A percentile compares a stretch with the other conserved stretches of the same genome.
Evolutionary conservation across 164 flowering plant species (phyloP).

Genomic region (Umbellularia californica): DNA sequence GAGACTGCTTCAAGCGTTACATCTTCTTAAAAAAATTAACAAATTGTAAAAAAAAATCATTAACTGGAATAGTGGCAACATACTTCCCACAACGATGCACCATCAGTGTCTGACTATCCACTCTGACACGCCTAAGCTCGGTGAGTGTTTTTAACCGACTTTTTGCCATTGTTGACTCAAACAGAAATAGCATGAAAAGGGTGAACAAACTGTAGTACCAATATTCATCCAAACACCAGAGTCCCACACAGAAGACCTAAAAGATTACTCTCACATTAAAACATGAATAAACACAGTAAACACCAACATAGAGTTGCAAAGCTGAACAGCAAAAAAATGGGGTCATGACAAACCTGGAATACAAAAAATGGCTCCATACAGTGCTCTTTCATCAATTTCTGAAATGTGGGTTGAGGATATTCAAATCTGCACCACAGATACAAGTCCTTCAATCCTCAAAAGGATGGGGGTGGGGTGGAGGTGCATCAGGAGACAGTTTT

Average conservation of each 20-base stretch:
- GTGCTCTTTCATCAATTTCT: constrained; percentile 92
- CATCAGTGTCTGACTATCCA: constrained; percentile 82
- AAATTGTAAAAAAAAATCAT: background rate
- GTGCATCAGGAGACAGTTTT: too few species aligned
- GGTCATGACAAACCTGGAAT: constrained; percentile 61
- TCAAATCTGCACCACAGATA: constrained; percentile 62
- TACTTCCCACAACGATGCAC: constrained; percentile 97
- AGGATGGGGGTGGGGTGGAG: too few species aligned
- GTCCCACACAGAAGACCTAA: constrained; percentile 97
- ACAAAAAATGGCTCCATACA: constrained; percentile 99
- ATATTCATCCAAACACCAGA: constrained; percentile 98
- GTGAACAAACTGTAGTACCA: constrained; percentile 99
- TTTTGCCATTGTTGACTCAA: constrained; percentile 99
- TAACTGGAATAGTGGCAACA: constrained; percentile 18
- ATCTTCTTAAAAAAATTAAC: too few species aligned
- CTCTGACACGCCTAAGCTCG: constrained; percentile 94
- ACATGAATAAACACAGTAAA: background rate
- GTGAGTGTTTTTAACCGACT: constrained; percentile 87
- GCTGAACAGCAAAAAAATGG: background rate
- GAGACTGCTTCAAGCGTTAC: background rate
- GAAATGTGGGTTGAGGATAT: constrained; percentile 97
- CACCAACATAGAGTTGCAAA: background rate
- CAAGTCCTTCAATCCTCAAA: background rate
- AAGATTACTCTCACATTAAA: constrained; percentile 1
- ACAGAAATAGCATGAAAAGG: constrained; percentile 91